These are phyloP conservation scores for Hexamita inflata DNA, from an alignment of 208 protist species.

Conservation along the genomic window DNA sequence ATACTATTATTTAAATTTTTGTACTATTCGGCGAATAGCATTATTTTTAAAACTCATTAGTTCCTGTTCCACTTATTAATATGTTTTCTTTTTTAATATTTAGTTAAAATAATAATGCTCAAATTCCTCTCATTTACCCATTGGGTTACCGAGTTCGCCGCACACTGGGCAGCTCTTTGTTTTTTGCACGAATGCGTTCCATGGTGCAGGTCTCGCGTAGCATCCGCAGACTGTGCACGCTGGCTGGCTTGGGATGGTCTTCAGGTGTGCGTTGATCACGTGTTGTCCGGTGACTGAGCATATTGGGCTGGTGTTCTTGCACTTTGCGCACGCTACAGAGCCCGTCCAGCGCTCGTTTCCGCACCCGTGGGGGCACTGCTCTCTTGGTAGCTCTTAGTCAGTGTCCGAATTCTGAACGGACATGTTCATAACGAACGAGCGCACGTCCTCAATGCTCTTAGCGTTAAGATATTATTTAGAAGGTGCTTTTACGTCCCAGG, in stretches of 20 bases:
- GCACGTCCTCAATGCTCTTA: not conserved
- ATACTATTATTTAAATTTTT: too few species aligned
- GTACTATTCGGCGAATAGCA: too few species aligned
- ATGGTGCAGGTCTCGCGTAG: constrained; percentile 19
- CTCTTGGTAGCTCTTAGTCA: constrained; percentile 2
- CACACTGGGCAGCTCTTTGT: constrained; percentile 25
- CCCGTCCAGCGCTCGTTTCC: not conserved
- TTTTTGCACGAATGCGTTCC: not conserved
- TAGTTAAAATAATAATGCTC: too few species aligned
- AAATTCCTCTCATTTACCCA: constrained; percentile 24
- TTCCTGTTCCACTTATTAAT: too few species aligned
- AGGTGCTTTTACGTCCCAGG: not conserved
- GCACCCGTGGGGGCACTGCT: constrained; percentile 12
- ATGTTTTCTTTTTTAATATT: too few species aligned
- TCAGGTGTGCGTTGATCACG: constrained; percentile 19
- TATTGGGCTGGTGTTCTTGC: constrained; percentile 10
- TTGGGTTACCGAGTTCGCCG: not conserved
- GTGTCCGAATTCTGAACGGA: not conserved
- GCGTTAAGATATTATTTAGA: not conserved
- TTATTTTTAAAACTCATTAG: too few species aligned
- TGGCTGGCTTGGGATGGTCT: not conserved
- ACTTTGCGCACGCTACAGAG: not conserved
- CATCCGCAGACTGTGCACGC: constrained; percentile 10
- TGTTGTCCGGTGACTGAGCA: constrained; percentile 16
- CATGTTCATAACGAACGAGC: not conserved